Conservation (phyloP, 2,329 filamentous ascomycete species). For the Diaporthe citri region DNA sequence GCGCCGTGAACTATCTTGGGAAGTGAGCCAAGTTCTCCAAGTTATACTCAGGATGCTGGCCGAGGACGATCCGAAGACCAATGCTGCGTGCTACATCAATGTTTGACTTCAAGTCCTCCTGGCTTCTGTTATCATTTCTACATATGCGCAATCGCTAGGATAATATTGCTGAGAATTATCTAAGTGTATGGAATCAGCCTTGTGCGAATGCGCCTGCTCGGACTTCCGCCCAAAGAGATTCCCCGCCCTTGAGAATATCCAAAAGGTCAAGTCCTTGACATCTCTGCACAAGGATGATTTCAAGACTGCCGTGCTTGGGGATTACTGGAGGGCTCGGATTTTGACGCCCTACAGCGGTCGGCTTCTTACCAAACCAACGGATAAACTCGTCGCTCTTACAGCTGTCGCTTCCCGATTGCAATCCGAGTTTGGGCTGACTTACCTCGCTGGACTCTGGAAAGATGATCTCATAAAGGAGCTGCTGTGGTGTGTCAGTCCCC, state of each 20-base stretch:
- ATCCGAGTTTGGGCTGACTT: background rate
- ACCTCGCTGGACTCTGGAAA: background rate
- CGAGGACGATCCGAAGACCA: too few species aligned
- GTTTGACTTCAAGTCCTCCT: background rate
- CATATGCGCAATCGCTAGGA: background rate
- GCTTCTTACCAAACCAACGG: background rate
- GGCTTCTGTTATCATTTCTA: background rate
- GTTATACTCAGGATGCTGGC: background rate
- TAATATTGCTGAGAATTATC: background rate
- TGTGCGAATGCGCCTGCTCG: background rate
- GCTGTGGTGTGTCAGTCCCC: background rate
- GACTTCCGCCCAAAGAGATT: background rate
- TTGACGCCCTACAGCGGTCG: background rate
- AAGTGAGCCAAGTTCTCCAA: background rate
- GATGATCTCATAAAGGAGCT: background rate
- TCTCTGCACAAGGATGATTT: background rate
- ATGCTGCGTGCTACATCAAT: background rate
- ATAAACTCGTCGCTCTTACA: background rate
- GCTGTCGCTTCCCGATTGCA: background rate
- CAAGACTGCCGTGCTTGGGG: background rate
- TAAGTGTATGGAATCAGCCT: background rate
- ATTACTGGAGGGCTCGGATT: background rate
- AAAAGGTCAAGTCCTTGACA: background rate
- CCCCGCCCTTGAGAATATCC: background rate
- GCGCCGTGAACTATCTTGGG: background rate